Percentiles rank a stretch among this genome's conserved stretches.
Conservation (phyloP, 305 asterid species). For the Rubia tinctorum region DNA sequence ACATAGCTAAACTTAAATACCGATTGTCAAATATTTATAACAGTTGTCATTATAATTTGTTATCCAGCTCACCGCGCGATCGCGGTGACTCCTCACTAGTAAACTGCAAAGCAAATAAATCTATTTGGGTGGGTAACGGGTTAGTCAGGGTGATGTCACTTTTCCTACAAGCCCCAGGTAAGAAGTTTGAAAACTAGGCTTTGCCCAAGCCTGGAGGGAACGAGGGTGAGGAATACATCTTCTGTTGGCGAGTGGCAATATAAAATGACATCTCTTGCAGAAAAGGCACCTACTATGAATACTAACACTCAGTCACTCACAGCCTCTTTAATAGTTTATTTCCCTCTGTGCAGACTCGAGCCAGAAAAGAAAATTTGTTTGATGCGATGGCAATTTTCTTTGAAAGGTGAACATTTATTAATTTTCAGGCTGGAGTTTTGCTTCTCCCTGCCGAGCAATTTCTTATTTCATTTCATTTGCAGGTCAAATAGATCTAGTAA, state of each 20-base stretch:
- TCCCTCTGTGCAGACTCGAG: conserved; percentile 59
- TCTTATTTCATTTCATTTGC: conserved; percentile 24
- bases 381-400: conserved; percentile 91
- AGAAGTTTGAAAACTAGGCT: neutral
- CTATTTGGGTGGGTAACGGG: neutral
- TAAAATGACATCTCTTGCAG: neutral
- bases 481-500: conserved; percentile 70
- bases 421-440: neutral
- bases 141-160: conserved; percentile 3
- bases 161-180: neutral
- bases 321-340: neutral
- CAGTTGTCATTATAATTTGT: too few species aligned
- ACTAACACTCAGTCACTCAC: neutral
- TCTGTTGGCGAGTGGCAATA: neutral
- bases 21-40: too few species aligned
- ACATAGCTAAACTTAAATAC: too few species aligned
- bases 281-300: neutral
- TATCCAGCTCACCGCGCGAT: too few species aligned
- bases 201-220: neutral
- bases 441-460: conserved; percentile 21
- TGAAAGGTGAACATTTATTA: conserved; percentile 57
- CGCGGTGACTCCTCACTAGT: too few species aligned
- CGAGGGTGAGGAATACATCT: neutral
- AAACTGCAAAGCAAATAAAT: neutral
- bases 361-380: conserved; percentile 75